Conservation (phyloP, 75 land plant species). For the Pinus tabuliformis region DNA sequence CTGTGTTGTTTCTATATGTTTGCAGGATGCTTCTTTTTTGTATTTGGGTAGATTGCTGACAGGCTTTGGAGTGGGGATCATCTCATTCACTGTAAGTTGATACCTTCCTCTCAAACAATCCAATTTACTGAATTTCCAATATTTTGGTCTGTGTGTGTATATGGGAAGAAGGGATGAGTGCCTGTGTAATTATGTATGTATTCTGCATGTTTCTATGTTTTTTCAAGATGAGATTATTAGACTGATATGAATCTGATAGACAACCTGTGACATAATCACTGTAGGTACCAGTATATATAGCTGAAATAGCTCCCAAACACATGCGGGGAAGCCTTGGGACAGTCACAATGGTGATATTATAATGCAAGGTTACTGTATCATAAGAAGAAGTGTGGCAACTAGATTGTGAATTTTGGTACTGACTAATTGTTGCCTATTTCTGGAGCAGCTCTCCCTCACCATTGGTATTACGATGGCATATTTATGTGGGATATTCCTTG, state of each 20-base stretch:
- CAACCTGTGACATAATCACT: background rate
- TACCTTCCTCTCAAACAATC: background rate
- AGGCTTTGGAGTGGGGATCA: slow-evolving; percentile 90
- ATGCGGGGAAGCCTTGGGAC: slow-evolving; percentile 78
- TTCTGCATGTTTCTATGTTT: no score
- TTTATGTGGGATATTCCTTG: slow-evolving; percentile 44
- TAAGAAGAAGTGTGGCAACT: no score
- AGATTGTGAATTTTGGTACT: background rate
- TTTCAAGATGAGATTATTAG: no score
- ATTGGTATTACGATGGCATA: slow-evolving; percentile 75
- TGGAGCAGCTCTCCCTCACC: slow-evolving; percentile 49
- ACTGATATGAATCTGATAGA: no score
- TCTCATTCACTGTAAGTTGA: slow-evolving; percentile 75
- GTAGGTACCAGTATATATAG: slow-evolving; percentile 75
- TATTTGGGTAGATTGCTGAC: slow-evolving; percentile 76
- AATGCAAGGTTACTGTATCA: no score
- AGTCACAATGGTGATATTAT: slow-evolving; percentile 68
- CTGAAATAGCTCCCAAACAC: slow-evolving; percentile 80
- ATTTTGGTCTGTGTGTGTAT: no score
- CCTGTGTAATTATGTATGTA: no score
- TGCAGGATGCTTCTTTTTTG: slow-evolving; percentile 59
- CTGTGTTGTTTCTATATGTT: background rate
- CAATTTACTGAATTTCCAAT: background rate
- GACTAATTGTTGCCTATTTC: background rate
- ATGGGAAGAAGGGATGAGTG: no score